Conservation (phyloP, 805 yeast species). For the Saccharomycopsis oosterbeekiorum region DNA sequence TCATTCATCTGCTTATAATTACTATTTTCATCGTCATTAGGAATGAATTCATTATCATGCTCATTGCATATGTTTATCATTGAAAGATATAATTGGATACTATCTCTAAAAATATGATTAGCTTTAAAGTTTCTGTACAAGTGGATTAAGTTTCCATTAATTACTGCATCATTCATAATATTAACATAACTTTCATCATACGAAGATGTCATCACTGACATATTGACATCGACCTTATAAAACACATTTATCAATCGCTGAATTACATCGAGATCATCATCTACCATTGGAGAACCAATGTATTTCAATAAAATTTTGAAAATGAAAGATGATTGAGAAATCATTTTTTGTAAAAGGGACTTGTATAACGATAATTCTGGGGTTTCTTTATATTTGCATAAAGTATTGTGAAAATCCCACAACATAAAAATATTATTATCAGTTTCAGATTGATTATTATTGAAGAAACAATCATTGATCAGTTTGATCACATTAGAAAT, state of each 20-base stretch:
- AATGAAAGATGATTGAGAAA: background rate
- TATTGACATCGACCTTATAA: conserved; percentile 13
- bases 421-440: background rate
- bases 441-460: background rate
- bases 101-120: conserved; percentile 24
- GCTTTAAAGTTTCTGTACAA: conserved; percentile 23
- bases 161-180: conserved; percentile 22
- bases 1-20: background rate
- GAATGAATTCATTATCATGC: background rate
- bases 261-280: conserved; percentile 9
- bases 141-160: conserved; percentile 21
- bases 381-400: background rate
- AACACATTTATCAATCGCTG: conserved; percentile 23
- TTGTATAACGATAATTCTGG: background rate
- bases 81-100: background rate
- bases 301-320: background rate
- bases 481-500: background rate
- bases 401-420: background rate
- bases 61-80: background rate
- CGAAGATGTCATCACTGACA: conserved; percentile 20
- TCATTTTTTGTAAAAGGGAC: background rate
- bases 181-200: conserved; percentile 22
- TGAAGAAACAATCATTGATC: background rate
- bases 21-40: background rate
- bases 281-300: background rate